Percentiles rank a stretch among this genome's conserved stretches.
Conservation (phyloP, 805 yeast genomes). For the Starmerella cellae region DNA sequence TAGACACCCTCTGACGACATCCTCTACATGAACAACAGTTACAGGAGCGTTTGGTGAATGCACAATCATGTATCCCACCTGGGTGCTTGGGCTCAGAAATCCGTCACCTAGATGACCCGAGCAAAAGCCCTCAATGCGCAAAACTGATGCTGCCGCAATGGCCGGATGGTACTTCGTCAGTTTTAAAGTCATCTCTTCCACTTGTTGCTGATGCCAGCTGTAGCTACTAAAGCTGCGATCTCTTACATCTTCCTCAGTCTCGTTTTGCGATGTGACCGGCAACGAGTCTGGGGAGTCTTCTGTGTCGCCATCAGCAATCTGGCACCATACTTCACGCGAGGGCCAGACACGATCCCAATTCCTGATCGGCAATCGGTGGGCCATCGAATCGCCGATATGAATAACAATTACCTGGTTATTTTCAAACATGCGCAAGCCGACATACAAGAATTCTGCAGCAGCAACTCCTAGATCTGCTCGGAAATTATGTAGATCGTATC, state of each 20-base stretch:
- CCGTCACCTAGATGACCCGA: constrained; percentile 24
- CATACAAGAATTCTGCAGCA: constrained; percentile 16
- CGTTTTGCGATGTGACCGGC: background rate
- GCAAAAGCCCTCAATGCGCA: constrained; percentile 22
- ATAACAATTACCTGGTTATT: constrained; percentile 9
- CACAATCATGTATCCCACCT: constrained; percentile 14
- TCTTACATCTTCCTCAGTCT: constrained; percentile 2
- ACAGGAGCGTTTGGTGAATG: constrained; percentile 22
- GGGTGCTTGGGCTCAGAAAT: constrained; percentile 20
- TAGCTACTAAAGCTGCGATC: constrained; percentile 21
- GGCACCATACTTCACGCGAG: constrained; percentile 11
- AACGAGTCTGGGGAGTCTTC: background rate
- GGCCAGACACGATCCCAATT: constrained; percentile 16
- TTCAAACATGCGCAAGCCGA: constrained; percentile 10
- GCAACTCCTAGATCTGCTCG: constrained; percentile 23
- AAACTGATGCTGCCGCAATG: constrained; percentile 14
- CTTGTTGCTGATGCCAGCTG: constrained; percentile 23
- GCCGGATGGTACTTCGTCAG: background rate
- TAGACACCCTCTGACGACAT: constrained; percentile 34
- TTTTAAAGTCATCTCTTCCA: constrained; percentile 16
- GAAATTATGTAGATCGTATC: constrained; percentile 25
- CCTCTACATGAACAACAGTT: constrained; percentile 26
- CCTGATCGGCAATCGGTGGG: constrained; percentile 18
- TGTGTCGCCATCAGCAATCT: constrained; percentile 1
- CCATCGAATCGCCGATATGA: constrained; percentile 21